phyloP scores from a whole-genome alignment of 208 protist species.

The Phytomonas sp. region DNA sequence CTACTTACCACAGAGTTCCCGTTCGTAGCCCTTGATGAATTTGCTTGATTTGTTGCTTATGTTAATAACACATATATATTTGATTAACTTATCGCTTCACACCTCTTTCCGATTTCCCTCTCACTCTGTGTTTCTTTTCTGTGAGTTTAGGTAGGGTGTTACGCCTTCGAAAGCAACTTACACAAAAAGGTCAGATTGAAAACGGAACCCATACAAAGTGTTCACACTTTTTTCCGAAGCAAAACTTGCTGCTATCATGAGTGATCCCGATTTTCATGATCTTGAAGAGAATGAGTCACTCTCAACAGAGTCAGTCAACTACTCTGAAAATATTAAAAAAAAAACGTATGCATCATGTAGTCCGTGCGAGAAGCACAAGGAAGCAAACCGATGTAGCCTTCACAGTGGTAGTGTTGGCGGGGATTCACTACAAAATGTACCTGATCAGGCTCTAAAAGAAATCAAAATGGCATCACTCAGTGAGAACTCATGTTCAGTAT shows the following conservation, averaged over 20 bases:
- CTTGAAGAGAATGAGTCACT: not conserved
- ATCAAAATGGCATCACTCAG: not conserved
- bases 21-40: not conserved
- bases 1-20: not conserved
- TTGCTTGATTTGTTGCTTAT: slow-evolving; percentile 7
- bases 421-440: not conserved
- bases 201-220: not conserved
- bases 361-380: not conserved
- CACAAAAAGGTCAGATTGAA: not conserved
- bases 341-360: not conserved
- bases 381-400: not conserved
- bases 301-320: not conserved
- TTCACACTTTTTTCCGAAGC: not conserved
- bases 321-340: not conserved
- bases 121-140: slow-evolving; percentile 8
- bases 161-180: not conserved
- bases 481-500: not conserved
- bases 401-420: not conserved
- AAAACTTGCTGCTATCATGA: slow-evolving; percentile 5
- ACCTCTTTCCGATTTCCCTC: slow-evolving; percentile 12
- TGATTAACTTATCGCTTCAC: slow-evolving; percentile 6
- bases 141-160: not conserved
- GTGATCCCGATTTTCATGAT: not conserved
- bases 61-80: slow-evolving; percentile 5
- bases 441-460: not conserved